Evolutionary conservation across 352 stramenopile species (phyloP).

Genomic region (Phytophthora rubi): DNA sequence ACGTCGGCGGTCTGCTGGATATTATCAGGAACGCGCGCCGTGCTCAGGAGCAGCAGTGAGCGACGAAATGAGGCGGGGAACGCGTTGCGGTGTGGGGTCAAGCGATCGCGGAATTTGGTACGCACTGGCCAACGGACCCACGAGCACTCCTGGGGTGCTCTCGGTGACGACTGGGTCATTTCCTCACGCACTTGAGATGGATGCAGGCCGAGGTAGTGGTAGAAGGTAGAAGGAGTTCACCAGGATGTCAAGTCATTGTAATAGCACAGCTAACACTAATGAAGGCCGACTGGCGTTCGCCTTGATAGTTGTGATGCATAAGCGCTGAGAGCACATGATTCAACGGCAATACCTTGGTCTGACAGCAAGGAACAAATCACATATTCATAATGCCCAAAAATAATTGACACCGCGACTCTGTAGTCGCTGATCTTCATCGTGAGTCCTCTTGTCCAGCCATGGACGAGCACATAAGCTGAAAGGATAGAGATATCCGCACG

Average conservation of each 20-base stretch:
- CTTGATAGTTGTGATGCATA: neutral
- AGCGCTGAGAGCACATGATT: neutral
- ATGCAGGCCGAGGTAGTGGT: neutral
- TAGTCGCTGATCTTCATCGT: constrained; percentile 6
- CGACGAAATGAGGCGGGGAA: constrained; percentile 13
- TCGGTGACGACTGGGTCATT: neutral
- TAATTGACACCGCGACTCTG: neutral
- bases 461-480: constrained; percentile 83
- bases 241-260: constrained; percentile 1
- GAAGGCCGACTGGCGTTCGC: neutral
- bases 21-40: constrained; percentile 75
- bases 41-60: constrained; percentile 70
- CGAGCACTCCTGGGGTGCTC: neutral
- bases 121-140: neutral
- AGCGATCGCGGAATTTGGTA: neutral
- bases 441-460: constrained; percentile 34
- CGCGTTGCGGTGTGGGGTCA: constrained; percentile 15
- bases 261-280: constrained; percentile 3
- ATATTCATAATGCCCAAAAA: neutral
- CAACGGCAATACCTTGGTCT: neutral
- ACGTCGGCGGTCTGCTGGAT: constrained; percentile 91
- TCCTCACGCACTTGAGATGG: neutral
- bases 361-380: neutral
- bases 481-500: constrained; percentile 69
- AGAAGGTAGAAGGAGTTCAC: constrained; percentile 1